Evolutionary conservation across 495 filamentous ascomycete species (phyloP), one percentile per base, ranked within the genome.

Genomic region (Annulohypoxylon stygium): DNA sequence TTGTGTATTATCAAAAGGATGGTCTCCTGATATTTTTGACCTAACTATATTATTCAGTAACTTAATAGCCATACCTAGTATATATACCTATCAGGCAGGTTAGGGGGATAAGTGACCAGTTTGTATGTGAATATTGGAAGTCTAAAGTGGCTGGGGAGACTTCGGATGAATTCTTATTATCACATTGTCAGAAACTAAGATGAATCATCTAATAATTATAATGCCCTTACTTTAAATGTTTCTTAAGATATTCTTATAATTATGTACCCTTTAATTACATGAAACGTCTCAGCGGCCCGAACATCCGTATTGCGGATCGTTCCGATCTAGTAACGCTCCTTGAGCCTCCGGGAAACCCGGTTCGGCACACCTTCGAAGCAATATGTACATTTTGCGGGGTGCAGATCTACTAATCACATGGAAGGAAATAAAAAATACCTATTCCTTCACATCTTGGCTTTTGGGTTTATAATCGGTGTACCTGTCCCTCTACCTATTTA

Each of bases 401-500:
- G 26, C 10, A 55, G 6, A 26, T 55, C 26, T 55, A 41, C 55
- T 23, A 43, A n/a, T 25, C n/a, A 12, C 37, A 43, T 6, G 37
- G 26, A 60, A 14, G 1, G 12, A 4, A 43, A 60, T 20, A 14
- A 3, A 7, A 26, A 3, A 33, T 3, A n/a, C n/a, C n/a, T n/a
- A 12, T 9, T 10, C 18, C 9, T 30, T 30, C 11, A 11, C 18
- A 37, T 7, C n/a, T 57, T 3, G 33, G 3, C 9, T 1, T 34
- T 9, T 5, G 16, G 7, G 12, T n/a, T 41, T 41, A 8, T 60
- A 11, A 60, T 60, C 45, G 57, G 36, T 60, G 57, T 60, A 60
- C 36, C 36, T 60, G 7, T 57, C 53, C 25, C 55, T 34, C 34
- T 14, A n/a, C 50, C 50, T 60, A 60, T 60, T 60, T 60, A 60